Evolutionary conservation across 768 basidiomycete genomes (phyloP).

Genomic region (Naganishia friedmannii): DNA sequence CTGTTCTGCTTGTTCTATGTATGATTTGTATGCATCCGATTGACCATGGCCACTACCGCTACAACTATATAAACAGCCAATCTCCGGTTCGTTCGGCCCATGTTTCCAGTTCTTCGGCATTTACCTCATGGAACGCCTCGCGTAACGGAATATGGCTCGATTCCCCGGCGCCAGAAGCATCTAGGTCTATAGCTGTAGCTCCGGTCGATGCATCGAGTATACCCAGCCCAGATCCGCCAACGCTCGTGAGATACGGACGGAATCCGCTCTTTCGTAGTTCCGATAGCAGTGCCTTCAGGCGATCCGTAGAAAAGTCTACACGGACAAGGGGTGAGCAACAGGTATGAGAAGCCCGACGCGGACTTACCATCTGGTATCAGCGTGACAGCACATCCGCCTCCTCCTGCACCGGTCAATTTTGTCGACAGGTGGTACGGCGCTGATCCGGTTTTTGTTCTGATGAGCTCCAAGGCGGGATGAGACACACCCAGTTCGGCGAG

Average conservation of each 20-base stretch:
- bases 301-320: conserved; percentile 6
- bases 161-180: conserved; percentile 16
- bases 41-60: neutral
- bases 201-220: conserved; percentile 52
- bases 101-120: conserved; percentile 11
- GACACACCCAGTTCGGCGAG: conserved; percentile 84
- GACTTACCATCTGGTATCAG: conserved; percentile 84
- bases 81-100: conserved; percentile 29
- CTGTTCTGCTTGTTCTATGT: neutral
- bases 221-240: conserved; percentile 90
- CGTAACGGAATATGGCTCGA: too few relatives aligned
- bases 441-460: conserved; percentile 66
- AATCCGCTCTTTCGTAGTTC: conserved; percentile 67
- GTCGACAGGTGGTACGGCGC: conserved; percentile 71
- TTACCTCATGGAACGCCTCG: conserved; percentile 24
- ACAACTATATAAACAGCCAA: conserved; percentile 24
- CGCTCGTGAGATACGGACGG: conserved; percentile 81
- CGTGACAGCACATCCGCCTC: conserved; percentile 96
- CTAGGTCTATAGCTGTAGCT: conserved; percentile 10
- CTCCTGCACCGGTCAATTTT: conserved; percentile 89
- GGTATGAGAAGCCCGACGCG: neutral
- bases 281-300: conserved; percentile 63
- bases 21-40: conserved; percentile 9
- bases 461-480: conserved; percentile 79
- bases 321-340: neutral